Evolutionary conservation across 164 flowering plant species (phyloP), one percentile per base, ranked within the genome.

Genomic region (Magnolia officinalis): DNA sequence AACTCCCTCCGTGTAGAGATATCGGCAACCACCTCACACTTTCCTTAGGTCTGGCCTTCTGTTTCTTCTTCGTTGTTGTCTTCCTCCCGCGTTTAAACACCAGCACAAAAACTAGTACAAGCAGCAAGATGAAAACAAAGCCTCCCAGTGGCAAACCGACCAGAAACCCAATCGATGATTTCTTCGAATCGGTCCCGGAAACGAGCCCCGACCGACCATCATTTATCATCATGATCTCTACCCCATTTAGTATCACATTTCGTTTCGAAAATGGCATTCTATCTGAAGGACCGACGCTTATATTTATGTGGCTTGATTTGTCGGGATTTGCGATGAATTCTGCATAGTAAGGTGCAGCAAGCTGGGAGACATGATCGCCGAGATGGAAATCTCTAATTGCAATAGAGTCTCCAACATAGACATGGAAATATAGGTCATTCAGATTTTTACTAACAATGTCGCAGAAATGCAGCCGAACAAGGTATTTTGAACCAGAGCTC

Each of bases 381-480:
- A 82, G 72, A 75, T 75, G 65, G 13, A 75, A 10, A 29, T 68
- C 45, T n/a, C 5, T 37, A 29, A 29, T 31, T 6, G 50, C 71
- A 13, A 26, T 11, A 14, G 14, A 37, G 6, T 13, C 19, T 24
- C 45, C 18, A 2, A 68, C 29, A 16, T 68, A 68, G n/a, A 68
- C 71, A 68, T 68, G 93, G 89, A 55, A 55, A 55, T 16, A 55
- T 1, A 55, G 77, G 83, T 86, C 58, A 50, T 85, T 84, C 14
- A 82, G 78, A 0, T 88, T 78, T n/a, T 80, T 58, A 76, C 97
- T 95, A 8, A 89, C 91, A 76, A 93, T 93, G 78, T 95, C 98
- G 76, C 98, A 93, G 77, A 93, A 93, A 81, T 95, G 99, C 82
- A 88, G 49, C 77, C 99, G 80, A 64, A 92, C 87, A 65, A 95